Base-by-base conservation (phyloP, 257 asterid genomes). In the Petrea volubilis region DNA sequence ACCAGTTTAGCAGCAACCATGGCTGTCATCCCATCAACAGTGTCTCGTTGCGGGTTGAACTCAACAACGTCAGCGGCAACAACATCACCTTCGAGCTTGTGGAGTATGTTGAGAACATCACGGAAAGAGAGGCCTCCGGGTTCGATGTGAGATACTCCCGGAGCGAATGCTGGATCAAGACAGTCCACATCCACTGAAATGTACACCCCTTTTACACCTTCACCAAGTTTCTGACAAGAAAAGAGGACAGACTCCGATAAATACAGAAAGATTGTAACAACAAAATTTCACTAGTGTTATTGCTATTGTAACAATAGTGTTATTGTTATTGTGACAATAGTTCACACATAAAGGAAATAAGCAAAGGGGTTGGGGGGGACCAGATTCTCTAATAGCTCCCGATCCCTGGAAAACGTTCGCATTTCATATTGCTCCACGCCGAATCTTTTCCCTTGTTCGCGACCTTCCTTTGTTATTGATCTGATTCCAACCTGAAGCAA, bases 91-190 rank as follows among this genome's bases (percentile, higher is more conserved):
- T 90, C 84, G 64, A 95, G 91, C 82, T 92, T 90, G 70, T 95
- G 99, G 76, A 92, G 86, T 71, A 92, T 92, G 93, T 95, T 90
- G 72, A 87, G 90, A 65, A 90, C 96, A 68, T 95, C 98, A 1
- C 99, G 96, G 83, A 92, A 95, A 6, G 99, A 92, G 68, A 95
- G 96, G 59, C 99, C 99, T 24, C 99, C 99, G 1, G 99, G 97
- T 80, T 95, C 99, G 7, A 95, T 90, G 83, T 95, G 98, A 59
- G 99, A 95, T 49, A 95, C 99, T 53, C 98, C 99, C 0, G 99
- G 99, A 25, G 99, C 98, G 80, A 88, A 90, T 68, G 97, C 99
- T 33, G 99, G 99, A 85, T 95, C 99, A 5, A 95, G 91, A 66
- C 92, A 84, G 78, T 95, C 99, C 70, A 92, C 71, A 41, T 95